Conservation (phyloP, 1,284 basidiomycete species). For the Bondarzewia mesenterica region DNA sequence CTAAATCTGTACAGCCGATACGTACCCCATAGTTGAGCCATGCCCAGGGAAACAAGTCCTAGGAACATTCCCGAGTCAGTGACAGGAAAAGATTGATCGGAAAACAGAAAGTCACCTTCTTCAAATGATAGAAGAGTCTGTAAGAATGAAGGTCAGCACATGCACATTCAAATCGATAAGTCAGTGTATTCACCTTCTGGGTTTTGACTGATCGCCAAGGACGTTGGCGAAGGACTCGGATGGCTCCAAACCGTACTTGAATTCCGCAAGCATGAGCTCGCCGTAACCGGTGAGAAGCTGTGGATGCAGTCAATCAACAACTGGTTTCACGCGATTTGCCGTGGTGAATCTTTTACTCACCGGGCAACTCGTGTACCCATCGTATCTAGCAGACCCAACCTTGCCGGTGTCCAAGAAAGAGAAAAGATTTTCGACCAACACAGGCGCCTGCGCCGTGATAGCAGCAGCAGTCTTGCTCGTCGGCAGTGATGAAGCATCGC, state of each 20-base stretch:
- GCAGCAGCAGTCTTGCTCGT: constrained; percentile 97
- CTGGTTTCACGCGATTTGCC: not conserved
- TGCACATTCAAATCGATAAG: constrained; percentile 2
- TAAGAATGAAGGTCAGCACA: constrained; percentile 5
- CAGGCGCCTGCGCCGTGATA: constrained; percentile 87
- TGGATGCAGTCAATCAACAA: constrained; percentile 11
- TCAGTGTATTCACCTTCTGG: constrained; percentile 39
- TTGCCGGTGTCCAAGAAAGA: constrained; percentile 67
- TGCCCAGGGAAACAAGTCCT: constrained; percentile 82
- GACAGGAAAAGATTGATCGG: not conserved
- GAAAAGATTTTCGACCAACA: constrained; percentile 85
- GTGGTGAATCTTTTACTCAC: constrained; percentile 34
- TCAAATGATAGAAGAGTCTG: constrained; percentile 85
- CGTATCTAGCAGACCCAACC: constrained; percentile 60
- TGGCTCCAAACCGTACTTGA: constrained; percentile 80
- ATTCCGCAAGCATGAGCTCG: constrained; percentile 86
- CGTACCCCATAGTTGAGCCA: constrained; percentile 63
- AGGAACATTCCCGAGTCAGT: not conserved
- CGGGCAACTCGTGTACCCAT: constrained; percentile 82
- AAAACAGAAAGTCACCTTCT: constrained; percentile 48
- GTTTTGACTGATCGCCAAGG: constrained; percentile 67
- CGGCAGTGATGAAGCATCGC: constrained; percentile 86
- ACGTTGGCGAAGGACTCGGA: constrained; percentile 75
- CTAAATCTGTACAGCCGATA: not conserved
- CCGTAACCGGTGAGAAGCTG: constrained; percentile 80